Evolutionary conservation across 306 rosid species (phyloP).

Genomic region (Echinosophora koreensis): DNA sequence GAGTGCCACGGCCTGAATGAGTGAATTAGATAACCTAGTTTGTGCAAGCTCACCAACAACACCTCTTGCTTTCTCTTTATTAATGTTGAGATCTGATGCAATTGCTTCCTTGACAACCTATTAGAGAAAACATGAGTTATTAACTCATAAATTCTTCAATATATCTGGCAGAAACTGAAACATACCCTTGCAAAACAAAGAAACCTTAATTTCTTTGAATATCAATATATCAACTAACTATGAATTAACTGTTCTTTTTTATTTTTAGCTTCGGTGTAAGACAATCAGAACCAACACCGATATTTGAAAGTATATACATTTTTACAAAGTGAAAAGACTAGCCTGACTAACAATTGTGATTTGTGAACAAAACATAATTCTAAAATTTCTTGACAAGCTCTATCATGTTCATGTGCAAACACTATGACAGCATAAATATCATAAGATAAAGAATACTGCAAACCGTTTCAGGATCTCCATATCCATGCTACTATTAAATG

Average conservation of each 20-base stretch:
- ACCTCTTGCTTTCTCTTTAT: constrained; percentile 74
- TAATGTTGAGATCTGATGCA: constrained; percentile 84
- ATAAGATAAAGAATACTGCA: neutral
- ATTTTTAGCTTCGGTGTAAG: neutral
- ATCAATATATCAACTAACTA: constrained; percentile 5
- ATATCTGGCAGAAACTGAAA: constrained; percentile 39
- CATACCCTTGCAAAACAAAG: constrained; percentile 4
- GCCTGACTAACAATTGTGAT: constrained; percentile 11
- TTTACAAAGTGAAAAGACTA: constrained; percentile 11
- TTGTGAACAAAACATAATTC: neutral
- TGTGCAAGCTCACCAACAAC: constrained; percentile 79
- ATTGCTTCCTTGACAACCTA: constrained; percentile 97
- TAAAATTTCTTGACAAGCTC: constrained; percentile 25
- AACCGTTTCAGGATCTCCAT: constrained; percentile 22
- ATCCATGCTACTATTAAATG: constrained; percentile 15
- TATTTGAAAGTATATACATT: constrained; percentile 2
- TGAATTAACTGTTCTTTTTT: neutral
- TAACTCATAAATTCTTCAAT: constrained; percentile 85
- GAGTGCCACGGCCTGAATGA: constrained; percentile 89
- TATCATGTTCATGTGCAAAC: constrained; percentile 31
- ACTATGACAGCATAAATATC: neutral
- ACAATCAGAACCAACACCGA: constrained; percentile 27
- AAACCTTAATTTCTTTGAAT: constrained; percentile 11
- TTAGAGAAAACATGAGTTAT: too few species aligned
- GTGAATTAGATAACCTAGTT: constrained; percentile 80